Base-by-base conservation (phyloP, 495 filamentous ascomycete species). In the Penicillium malachiteum region DNA sequence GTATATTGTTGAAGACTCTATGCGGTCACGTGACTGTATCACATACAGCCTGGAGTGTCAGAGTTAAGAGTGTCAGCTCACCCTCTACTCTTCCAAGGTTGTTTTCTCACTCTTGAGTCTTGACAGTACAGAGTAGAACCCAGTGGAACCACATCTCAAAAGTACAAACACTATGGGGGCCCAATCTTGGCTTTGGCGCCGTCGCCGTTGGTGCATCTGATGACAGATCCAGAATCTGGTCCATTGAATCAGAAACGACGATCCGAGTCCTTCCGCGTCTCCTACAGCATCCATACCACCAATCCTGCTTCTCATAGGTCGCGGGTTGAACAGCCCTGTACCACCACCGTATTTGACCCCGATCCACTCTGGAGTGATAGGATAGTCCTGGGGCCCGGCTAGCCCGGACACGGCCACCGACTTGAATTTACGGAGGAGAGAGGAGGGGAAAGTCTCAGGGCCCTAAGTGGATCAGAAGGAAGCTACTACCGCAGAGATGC, bases 251-350 rank as follows among this genome's bases (percentile, higher is more conserved):
- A 35, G 33, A 38, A 44, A 10, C n/a, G 2, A 30, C 39, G 50
- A 52, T 65, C 65, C 65, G 65, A 68, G 32, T 56, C 62, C 58
- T 68, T 63, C 65, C 65, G 65, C 52, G 46, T 52, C 21, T 47
- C 43, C 42, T 18, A 48, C 54, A 44, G 30, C 37, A 34, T 38
- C 52, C 50, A 48, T 50, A 37, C 64, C 58, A 30, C 39, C 42
- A 39, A 51, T 60, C 49, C 18, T 54, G 14, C 44, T 30, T 60
- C 50, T 68, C 50, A 65, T 67, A 67, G 65, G 65, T 35, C 42
- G 50, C 59, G 62, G 62, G 39, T 64, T 7, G 21, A 5, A 45
- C 44, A 58, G 54, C 55, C 64, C 60, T 64, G 57, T 66, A 59
- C 56, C 30, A 52, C 57, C 39, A 13, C 50, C 45, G 48, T 35